Evolutionary conservation across 805 yeast species (phyloP), one percentile per base, ranked within the genome.

Genomic region (Starmerella lactis-condensi): DNA sequence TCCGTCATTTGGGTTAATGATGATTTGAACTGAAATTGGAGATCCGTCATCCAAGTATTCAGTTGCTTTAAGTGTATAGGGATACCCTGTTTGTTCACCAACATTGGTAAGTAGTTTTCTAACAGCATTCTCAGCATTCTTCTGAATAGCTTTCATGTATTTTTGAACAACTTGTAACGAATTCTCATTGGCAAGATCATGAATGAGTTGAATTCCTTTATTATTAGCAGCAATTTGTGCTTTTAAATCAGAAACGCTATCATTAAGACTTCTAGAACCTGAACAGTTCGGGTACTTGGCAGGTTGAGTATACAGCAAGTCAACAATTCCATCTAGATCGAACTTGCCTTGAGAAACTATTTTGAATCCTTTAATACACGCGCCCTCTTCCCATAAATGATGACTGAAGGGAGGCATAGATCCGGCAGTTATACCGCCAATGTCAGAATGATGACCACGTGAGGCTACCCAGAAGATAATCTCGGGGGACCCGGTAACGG

Each of bases 401-500:
- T 72, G 78, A 2, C 94, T 79, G 47, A 75, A 72, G 7, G 94
- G 93, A 11, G 95, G 94, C 82, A 83, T 81, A 0, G 92, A 75
- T 1, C 95, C 95, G 1, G 95, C 93, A 22, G 79, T 56, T 35
- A 75, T 68, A 10, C 93, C 91, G 12, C 96, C 95, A 47, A 85
- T 83, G 53, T 83, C 96, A 5, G 94, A 83, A 55, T 85, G 96
- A 54, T 83, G 96, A 2, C 94, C 95, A 41, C 96, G 63, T 0
- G 93, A 74, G 1, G 95, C 96, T 10, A 79, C 82, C 61, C 79
- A 83, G 51, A 83, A 83, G 17, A 81, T 67, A 22, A 79, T 63
- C n/a, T 41, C 46, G 5, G 60, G 65, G 26, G 57, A 61, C 4
- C 20, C 30, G 2, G 35, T 29, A n/a, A n/a, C n/a, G n/a, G n/a